Percentiles rank a stretch among this genome's conserved stretches.
These are phyloP conservation scores for Candida schatavii DNA, from an alignment of 805 yeast species.

Conservation along the genomic window DNA sequence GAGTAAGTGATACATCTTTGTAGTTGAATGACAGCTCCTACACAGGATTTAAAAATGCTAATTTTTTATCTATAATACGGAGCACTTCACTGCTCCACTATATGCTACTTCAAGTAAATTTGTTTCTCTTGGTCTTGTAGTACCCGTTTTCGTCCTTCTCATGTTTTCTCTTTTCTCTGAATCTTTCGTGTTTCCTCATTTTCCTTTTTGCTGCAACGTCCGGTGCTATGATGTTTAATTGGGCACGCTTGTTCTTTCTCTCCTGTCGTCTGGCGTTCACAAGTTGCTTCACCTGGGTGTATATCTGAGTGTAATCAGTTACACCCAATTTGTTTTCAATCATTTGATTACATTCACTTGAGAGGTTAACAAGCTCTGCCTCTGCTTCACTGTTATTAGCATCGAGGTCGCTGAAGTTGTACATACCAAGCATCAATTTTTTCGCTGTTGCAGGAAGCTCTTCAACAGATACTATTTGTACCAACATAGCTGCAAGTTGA, in stretches of 20 bases:
- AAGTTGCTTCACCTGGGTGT: constrained; percentile 58
- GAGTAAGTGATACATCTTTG: no score
- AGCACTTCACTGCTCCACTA: background rate
- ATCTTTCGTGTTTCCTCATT: constrained; percentile 69
- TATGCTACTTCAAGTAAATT: background rate
- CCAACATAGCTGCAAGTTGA: constrained; percentile 64
- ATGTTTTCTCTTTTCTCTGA: constrained; percentile 73
- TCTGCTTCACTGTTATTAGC: constrained; percentile 42
- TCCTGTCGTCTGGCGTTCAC: constrained; percentile 68
- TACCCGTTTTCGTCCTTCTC: constrained; percentile 75
- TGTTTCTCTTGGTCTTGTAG: constrained; percentile 56
- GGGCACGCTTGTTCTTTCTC: constrained; percentile 71
- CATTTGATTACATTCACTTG: constrained; percentile 65
- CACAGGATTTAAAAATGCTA: no score
- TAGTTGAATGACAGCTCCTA: no score
- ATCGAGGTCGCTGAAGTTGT: constrained; percentile 44
- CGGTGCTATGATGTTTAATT: constrained; percentile 74
- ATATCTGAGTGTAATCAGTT: constrained; percentile 59
- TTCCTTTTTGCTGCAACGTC: constrained; percentile 78
- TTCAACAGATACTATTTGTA: constrained; percentile 47
- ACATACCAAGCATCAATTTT: constrained; percentile 54
- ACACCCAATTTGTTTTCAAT: constrained; percentile 70
- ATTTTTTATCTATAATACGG: background rate
- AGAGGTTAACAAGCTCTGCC: constrained; percentile 49
- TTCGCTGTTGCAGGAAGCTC: constrained; percentile 44